Conservation (phyloP, 2,329 filamentous ascomycete species). For the Trichoderma koningiopsis region DNA sequence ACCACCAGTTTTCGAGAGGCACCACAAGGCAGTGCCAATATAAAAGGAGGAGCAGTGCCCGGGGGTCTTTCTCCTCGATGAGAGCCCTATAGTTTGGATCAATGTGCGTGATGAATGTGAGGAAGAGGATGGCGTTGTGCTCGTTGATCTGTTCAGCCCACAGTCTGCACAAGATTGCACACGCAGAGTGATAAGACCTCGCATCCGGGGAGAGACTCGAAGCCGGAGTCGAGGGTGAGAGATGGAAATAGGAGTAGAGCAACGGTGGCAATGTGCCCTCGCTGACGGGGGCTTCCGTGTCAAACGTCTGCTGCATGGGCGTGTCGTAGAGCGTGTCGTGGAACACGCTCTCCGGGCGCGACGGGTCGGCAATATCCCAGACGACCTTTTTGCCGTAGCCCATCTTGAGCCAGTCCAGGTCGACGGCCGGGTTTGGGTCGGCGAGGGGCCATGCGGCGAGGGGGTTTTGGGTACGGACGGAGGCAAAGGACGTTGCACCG, state of each 20-base stretch:
- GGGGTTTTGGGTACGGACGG: conserved; percentile 45
- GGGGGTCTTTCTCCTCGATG: conserved; percentile 53
- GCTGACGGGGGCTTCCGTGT: conserved; percentile 25
- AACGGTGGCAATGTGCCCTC: conserved; percentile 36
- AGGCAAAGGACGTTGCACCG: conserved; percentile 48
- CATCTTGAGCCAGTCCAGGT: conserved; percentile 62
- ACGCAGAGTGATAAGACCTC: conserved; percentile 41
- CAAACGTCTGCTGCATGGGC: conserved; percentile 21
- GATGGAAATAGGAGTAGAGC: conserved; percentile 37
- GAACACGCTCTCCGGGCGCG: conserved; percentile 52
- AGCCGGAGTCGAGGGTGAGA: conserved; percentile 29
- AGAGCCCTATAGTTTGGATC: conserved; percentile 47
- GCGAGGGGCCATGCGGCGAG: conserved; percentile 60
- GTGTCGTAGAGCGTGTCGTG: conserved; percentile 31
- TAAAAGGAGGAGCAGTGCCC: conserved; percentile 56
- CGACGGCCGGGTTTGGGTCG: conserved; percentile 38
- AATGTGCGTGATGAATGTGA: conserved; percentile 51
- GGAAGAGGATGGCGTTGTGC: conserved; percentile 47
- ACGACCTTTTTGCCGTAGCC: conserved; percentile 58
- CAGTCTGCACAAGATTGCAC: conserved; percentile 43
- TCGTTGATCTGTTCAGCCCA: conserved; percentile 41
- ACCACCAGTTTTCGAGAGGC: conserved; percentile 49
- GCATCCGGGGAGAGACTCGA: conserved; percentile 28
- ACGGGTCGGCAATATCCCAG: conserved; percentile 53
- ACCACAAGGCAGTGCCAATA: conserved; percentile 59